Conservation (phyloP, 495 filamentous ascomycete species). For the Penicillium soppii region DNA sequence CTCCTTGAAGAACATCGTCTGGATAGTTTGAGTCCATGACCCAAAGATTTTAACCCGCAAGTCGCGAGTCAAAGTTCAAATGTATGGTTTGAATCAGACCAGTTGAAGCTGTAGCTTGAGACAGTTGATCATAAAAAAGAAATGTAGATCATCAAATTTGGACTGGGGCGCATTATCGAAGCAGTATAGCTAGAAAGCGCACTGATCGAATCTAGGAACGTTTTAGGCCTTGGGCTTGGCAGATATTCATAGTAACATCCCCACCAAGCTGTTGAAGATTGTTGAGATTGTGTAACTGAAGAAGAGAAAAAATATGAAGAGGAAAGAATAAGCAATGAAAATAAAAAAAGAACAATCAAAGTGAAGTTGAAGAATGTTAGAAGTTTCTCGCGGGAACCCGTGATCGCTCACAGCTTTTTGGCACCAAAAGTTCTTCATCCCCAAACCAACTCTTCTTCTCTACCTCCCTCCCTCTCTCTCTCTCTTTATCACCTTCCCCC, state of each 20-base stretch:
- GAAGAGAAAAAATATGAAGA: not conserved
- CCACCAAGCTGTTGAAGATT: constrained; percentile 15
- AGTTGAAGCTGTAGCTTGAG: not conserved
- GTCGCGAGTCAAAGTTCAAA: not conserved
- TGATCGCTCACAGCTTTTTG: constrained; percentile 18
- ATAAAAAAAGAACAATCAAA: not conserved
- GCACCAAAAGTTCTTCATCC: constrained; percentile 17
- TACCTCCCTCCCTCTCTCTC: constrained; percentile 7
- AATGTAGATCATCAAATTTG: constrained; percentile 10
- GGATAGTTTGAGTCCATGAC: constrained; percentile 21
- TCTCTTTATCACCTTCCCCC: constrained; percentile 13
- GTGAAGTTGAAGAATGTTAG: constrained; percentile 14
- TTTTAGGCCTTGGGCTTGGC: constrained; percentile 20
- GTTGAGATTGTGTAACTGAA: constrained; percentile 11
- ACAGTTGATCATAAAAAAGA: constrained; percentile 6
- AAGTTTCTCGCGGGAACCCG: constrained; percentile 17
- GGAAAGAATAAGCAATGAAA: not conserved
- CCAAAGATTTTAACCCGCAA: not conserved
- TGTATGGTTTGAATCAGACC: not conserved
- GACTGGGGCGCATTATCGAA: constrained; percentile 19
- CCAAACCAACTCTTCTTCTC: constrained; percentile 16
- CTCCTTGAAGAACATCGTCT: constrained; percentile 10
- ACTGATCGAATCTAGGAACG: constrained; percentile 1
- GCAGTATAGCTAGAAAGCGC: constrained; percentile 15
- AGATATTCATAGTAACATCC: constrained; percentile 25